Base-by-base conservation (phyloP, 2,329 filamentous ascomycete genomes). In the Ophiostoma perfectum region DNA sequence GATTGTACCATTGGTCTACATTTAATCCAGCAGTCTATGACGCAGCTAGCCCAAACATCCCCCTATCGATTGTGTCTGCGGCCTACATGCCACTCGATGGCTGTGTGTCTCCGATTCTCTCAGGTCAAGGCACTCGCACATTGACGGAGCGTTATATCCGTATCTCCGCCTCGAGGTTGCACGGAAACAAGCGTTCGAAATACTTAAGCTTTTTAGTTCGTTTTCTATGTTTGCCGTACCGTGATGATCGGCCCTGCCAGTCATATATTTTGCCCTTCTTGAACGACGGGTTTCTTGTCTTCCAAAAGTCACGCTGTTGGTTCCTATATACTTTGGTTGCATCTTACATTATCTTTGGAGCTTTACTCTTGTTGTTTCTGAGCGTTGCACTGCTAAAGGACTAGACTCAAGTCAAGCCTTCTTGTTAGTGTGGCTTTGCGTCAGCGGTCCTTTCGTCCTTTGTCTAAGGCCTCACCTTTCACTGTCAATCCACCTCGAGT, bases 381-480 rank as follows among this genome's bases (percentile, higher is more conserved):
- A 39, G 55, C 27, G 12, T 38, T 38, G 27, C 27, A 9, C 4
- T 60, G 11, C 8, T 18, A 55, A 14, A 18, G 36, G 11, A 38
- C 55, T 27, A 27, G 55, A 12, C 27, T 36, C 27, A 6, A 14
- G 27, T 60, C 55, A 6, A 39, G 27, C 36, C 36, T n/a, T 58
- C 52, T 12, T 36, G 49, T 38, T 27, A 27, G 27, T 27, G 27
- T 27, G 27, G 36, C 36, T 39, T 14, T 16, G 55, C 58, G 58
- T 62, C 16, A 62, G 11, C 58, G 58, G 58, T 62, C 38, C 38
- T 62, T 62, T 62, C 18, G 36, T 41, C 14, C 58, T 62, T 62
- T 62, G 36, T 41, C 58, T 41, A n/a, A n/a, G 58, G n/a, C n/a
- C 14, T 39, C 58, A 62, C 38, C 55, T 38, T 60, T 39, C 45